Base-by-base conservation (phyloP, 805 yeast genomes). In the Huiozyma naganishii region DNA sequence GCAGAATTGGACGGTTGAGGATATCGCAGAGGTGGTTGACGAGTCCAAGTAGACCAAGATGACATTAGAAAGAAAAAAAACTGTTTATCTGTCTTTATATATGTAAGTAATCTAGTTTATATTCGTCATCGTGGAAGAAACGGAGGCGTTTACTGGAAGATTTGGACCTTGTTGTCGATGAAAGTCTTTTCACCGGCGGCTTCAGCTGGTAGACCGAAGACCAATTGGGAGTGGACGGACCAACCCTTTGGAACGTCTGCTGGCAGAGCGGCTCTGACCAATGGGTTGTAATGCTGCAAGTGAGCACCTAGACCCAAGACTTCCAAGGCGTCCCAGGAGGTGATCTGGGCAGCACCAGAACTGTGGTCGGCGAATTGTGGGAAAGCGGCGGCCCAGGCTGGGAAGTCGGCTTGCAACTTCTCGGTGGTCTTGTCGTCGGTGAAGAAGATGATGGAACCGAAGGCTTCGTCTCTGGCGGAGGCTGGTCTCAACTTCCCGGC, bases 231-330 rank as follows among this genome's bases (percentile, higher is more conserved):
- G 48, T 65, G 70, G 41, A 73, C 68, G 37, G 55, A 58, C 75
- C 76, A 72, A 40, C 58, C 53, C 40, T 55, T 59, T 42, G 76
- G 75, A 23, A 69, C 60, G 44, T 66, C 59, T 30, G 54, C 57
- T 48, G 65, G 62, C 50, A 68, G 49, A 42, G 68, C 69, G 37
- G 57, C 67, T 48, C 64, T 63, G 42, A 73, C 68, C 41, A 61
- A 61, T 41, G 67, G 71, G 58, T 70, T 71, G 68, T 69, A 74
- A 59, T 74, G 79, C 58, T 74, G 79, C 50, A 74, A 62, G 52
- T 71, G 74, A 47, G 66, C 75, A 50, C 77, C 77, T 36, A 73
- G 55, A 39, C 72, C 73, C 41, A 68, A 53, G 32, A 59, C 64
- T 40, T 65, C 62, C 28, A 74, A 59, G 17, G 73, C 73, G 36